Evolutionary conservation across 495 filamentous ascomycete species (phyloP).

Genomic region (Hypoxylon fragiforme): DNA sequence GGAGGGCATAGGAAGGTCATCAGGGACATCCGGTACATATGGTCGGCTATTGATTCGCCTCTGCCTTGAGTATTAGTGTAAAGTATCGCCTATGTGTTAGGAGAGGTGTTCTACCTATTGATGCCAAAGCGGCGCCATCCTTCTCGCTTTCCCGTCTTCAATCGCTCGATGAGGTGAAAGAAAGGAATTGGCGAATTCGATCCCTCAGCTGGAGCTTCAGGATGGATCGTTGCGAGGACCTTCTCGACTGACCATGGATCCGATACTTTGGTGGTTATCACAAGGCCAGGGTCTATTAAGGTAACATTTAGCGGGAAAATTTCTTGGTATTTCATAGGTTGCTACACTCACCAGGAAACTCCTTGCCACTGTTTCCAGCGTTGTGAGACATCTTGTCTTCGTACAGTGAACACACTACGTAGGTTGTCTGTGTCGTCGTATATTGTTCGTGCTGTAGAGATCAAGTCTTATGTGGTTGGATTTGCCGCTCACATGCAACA

Average conservation of each 20-base stretch:
- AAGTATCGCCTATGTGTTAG: not conserved
- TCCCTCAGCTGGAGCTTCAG: constrained; percentile 56
- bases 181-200: constrained; percentile 80
- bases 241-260: constrained; percentile 56
- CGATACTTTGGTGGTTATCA: constrained; percentile 40
- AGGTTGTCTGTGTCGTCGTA: not conserved
- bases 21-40: constrained; percentile 99
- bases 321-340: not conserved
- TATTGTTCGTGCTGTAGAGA: no score
- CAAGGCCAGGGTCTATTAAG: constrained; percentile 35
- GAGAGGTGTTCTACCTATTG: constrained; percentile 47
- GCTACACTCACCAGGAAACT: constrained; percentile 23
- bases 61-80: constrained; percentile 23
- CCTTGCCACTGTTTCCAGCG: constrained; percentile 16
- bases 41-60: constrained; percentile 88
- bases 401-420: not conserved
- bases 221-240: constrained; percentile 47
- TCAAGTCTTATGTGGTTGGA: not conserved
- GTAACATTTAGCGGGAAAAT: not conserved
- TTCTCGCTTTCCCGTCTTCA: constrained; percentile 95
- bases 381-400: constrained; percentile 14
- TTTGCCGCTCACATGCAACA: not conserved
- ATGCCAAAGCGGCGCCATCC: constrained; percentile 92
- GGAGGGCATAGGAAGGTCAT: constrained; percentile 92
- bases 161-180: constrained; percentile 87